A percentile compares a stretch with the other conserved stretches of the same genome.
Evolutionary conservation across 768 basidiomycete species (phyloP).

Genomic region (Megacollybia marginata): DNA sequence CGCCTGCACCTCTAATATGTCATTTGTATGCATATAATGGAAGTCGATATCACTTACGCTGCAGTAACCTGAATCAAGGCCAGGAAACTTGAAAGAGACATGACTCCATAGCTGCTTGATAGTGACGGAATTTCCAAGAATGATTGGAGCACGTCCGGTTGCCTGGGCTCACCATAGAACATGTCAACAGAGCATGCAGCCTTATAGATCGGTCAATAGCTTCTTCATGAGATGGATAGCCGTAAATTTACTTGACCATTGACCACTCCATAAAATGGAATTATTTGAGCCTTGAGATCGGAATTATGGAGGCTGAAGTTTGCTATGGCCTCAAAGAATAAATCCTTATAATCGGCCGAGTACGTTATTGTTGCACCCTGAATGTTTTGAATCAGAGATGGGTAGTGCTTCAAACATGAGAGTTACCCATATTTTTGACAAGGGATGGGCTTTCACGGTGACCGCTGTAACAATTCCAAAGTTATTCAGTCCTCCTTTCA

Average conservation of each 20-base stretch:
- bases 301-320: constrained; percentile 17
- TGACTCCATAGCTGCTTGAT: neutral
- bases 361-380: constrained; percentile 28
- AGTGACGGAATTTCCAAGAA: neutral
- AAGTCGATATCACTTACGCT: neutral
- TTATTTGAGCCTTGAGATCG: constrained; percentile 25
- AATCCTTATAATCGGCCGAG: constrained; percentile 8
- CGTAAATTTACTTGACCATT: neutral
- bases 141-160: neutral
- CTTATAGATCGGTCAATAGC: neutral
- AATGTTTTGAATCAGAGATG: neutral
- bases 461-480: constrained; percentile 35
- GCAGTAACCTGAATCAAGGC: neutral
- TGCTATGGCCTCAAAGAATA: constrained; percentile 14
- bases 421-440: constrained; percentile 34
- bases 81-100: neutral
- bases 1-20: neutral
- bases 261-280: constrained; percentile 21
- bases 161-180: neutral
- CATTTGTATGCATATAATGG: neutral
- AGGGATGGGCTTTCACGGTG: constrained; percentile 28
- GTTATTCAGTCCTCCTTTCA: constrained; percentile 22
- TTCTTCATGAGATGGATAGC: neutral
- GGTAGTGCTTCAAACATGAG: neutral
- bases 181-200: neutral